Evolutionary conservation across 306 rosid species (phyloP).

Genomic region (Canavalia ensiformis): DNA sequence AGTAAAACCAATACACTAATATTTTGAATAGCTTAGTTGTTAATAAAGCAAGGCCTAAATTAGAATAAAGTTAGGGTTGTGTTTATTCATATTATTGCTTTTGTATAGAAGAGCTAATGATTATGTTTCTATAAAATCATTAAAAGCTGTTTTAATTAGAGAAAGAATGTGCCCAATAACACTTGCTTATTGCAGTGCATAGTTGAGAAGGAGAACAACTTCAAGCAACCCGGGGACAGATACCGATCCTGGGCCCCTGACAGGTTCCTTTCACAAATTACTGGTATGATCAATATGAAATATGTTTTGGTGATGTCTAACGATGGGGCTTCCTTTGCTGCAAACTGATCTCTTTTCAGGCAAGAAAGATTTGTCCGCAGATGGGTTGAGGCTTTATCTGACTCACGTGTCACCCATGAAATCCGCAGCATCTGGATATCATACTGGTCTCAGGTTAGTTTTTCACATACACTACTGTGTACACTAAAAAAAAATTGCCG

Average conservation of each 20-base stretch:
- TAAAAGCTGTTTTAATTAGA: slow-evolving; percentile 1
- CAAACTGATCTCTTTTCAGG: slow-evolving; percentile 55
- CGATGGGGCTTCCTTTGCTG: background rate
- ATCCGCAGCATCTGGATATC: slow-evolving; percentile 85
- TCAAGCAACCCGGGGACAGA: slow-evolving; percentile 90
- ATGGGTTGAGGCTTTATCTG: slow-evolving; percentile 75
- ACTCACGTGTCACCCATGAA: slow-evolving; percentile 80
- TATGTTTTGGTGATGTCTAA: background rate
- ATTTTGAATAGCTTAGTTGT: background rate
- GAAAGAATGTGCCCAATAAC: slow-evolving; percentile 1
- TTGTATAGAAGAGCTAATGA: background rate
- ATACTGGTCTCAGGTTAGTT: slow-evolving; percentile 83
- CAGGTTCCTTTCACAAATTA: slow-evolving; percentile 58
- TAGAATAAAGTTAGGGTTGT: background rate
- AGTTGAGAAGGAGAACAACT: slow-evolving; percentile 87
- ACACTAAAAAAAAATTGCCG: background rate
- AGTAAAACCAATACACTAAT: slow-evolving; percentile 22
- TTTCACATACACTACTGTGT: background rate
- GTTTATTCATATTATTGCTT: background rate
- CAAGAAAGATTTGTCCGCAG: slow-evolving; percentile 76
- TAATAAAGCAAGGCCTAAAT: background rate
- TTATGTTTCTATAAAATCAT: background rate
- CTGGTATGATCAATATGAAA: slow-evolving; percentile 5
- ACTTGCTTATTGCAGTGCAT: slow-evolving; percentile 59
- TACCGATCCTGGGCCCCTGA: slow-evolving; percentile 83